Conservation (phyloP, 108 stramenopile species). For the Mayamaea pseudoterrestris region DNA sequence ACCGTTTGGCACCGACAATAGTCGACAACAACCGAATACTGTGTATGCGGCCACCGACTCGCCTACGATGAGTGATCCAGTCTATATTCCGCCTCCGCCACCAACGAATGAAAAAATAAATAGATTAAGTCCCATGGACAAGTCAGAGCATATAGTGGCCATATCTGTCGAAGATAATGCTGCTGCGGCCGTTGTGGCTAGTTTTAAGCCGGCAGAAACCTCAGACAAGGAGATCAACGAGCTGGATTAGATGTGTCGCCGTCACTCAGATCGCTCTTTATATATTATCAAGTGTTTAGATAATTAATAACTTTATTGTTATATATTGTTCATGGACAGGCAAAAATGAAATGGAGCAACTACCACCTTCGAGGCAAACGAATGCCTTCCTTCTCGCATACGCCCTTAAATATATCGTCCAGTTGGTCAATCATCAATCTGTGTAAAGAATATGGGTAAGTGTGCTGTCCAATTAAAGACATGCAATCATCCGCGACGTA, state of each 20-base stretch:
- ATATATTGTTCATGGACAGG: too few species aligned
- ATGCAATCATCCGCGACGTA: not conserved
- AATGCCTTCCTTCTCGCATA: constrained; percentile 11
- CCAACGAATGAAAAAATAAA: constrained; percentile 1
- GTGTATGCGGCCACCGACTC: too few species aligned
- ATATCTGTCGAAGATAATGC: too few species aligned
- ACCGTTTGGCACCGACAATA: constrained; percentile 5
- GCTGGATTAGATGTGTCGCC: not conserved
- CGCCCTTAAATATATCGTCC: constrained; percentile 18
- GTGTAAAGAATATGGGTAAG: not conserved
- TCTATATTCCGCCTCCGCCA: constrained; percentile 3
- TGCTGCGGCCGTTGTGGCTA: too few species aligned
- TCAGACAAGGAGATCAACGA: not conserved
- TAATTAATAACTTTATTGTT: not conserved
- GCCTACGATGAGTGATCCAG: not conserved
- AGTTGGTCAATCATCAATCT: not conserved
- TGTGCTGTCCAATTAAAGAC: not conserved
- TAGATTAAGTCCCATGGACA: too few species aligned
- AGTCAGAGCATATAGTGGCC: too few species aligned
- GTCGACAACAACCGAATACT: not conserved
- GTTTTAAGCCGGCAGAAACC: too few species aligned
- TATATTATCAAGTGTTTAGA: not conserved
- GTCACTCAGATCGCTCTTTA: not conserved
- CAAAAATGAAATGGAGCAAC: too few species aligned
- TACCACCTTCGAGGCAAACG: constrained; percentile 18